Base-by-base conservation (phyloP, 371 early-diverging fungal species). In the Rhizopus arrhizus region DNA sequence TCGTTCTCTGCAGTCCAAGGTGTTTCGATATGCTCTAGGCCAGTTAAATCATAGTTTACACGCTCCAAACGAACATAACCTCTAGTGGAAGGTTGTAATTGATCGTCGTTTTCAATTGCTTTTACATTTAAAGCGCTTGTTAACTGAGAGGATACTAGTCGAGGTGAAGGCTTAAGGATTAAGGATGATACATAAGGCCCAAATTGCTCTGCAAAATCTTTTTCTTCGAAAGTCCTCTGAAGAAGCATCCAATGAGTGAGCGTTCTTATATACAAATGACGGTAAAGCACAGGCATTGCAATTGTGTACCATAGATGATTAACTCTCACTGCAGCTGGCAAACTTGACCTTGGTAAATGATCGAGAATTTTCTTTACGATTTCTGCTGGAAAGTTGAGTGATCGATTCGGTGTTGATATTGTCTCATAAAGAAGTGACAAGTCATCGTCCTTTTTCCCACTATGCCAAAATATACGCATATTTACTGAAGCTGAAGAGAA, bases 261-360 rank as follows among this genome's bases (percentile, higher is more conserved):
- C 2, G 76, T 75, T 33, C 66, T 16, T 43, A 79, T 65, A 43
- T 68, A 64, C 13, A 79, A 10, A 50, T 73, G 68, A 5, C 54
- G 60, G 41, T 76, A 79, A 3, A 79, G 61, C 1, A 66, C 55
- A 11, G 74, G 71, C 64, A 64, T 74, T n/a, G 63, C 71, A 1
- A 58, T 45, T 22, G 61, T 29, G 31, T 79, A 61, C 76, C 76
- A 79, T 33, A 49, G 12, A 50, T 54, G 56, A 28, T 48, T 65
- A 1, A 75, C 65, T 1, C 52, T 28, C 0, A 68, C 64, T 4
- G 69, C 40, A 5, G 47, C 13, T 4, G 69, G 53, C 29, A 78
- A 46, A 51, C 57, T 49, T 0, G 74, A 69, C 36, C 75, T 61
- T 4, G 78, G 73, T 16, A 66, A 32, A 41, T 49, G 61, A 10